Evolutionary conservation across 2,329 filamentous ascomycete species (phyloP).

Genomic region (Sporothrix brasiliensis): DNA sequence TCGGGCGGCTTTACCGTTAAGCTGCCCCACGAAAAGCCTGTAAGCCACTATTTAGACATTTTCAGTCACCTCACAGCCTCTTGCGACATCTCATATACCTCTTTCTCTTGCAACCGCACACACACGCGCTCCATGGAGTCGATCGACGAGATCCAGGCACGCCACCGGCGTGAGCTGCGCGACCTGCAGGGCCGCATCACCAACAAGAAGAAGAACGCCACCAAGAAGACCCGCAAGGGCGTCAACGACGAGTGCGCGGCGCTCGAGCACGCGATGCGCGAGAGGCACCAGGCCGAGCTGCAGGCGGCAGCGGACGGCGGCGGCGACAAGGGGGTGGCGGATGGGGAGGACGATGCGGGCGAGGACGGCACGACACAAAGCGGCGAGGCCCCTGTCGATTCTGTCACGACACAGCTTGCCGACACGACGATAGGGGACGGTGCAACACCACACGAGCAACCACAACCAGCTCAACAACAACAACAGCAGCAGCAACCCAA

Average conservation of each 20-base stretch:
- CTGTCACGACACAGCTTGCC: constrained; percentile 28
- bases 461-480: background rate
- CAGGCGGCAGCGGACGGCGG: constrained; percentile 45
- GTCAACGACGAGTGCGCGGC: constrained; percentile 75
- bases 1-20: background rate
- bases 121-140: constrained; percentile 46
- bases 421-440: constrained; percentile 35
- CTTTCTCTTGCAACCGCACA: background rate
- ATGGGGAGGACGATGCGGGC: constrained; percentile 33
- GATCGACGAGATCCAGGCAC: constrained; percentile 75
- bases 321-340: constrained; percentile 27
- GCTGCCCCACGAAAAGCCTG: constrained; percentile 25
- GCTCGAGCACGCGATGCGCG: constrained; percentile 67
- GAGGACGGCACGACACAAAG: constrained; percentile 32
- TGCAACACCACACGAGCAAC: constrained; percentile 31
- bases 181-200: constrained; percentile 85
- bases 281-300: constrained; percentile 66
- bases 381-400: constrained; percentile 22
- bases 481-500: constrained; percentile 46
- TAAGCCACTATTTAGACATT: background rate
- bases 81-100: background rate
- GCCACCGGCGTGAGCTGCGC: constrained; percentile 84
- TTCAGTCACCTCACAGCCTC: background rate
- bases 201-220: constrained; percentile 95
- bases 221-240: constrained; percentile 79